Percentiles rank a stretch among this genome's conserved stretches.
Conservation (phyloP, 495 filamentous ascomycete species). For the Aspergillus bertholletiae region DNA sequence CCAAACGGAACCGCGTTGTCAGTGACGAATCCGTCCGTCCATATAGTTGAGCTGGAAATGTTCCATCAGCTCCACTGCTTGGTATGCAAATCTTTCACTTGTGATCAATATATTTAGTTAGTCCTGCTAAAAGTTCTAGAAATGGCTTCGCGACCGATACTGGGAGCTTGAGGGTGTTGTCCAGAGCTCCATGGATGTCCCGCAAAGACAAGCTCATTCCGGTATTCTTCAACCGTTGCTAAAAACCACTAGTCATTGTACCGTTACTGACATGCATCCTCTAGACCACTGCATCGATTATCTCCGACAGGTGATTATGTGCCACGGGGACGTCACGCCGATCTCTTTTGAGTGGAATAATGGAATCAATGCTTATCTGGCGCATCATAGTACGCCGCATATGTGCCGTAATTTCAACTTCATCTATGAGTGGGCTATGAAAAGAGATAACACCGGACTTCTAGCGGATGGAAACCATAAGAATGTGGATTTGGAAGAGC, state of each 20-base stretch:
- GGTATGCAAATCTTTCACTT: background rate
- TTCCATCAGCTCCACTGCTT: background rate
- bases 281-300: background rate
- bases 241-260: no score
- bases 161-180: background rate
- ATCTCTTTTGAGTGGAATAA: background rate
- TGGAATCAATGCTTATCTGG: background rate
- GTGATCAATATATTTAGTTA: background rate
- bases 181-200: background rate
- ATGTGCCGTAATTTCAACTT: background rate
- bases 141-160: background rate
- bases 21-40: background rate
- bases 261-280: background rate
- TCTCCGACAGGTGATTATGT: background rate
- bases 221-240: no score
- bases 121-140: background rate
- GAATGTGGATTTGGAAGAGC: background rate
- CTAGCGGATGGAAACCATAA: background rate
- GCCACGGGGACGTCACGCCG: background rate
- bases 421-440: background rate
- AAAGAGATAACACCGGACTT: background rate
- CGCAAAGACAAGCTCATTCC: background rate
- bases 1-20: background rate
- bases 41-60: background rate
- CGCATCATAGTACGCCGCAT: background rate